Base-by-base conservation (phyloP, 371 early-diverging fungal genomes). In the Apophysomyces sp. region DNA sequence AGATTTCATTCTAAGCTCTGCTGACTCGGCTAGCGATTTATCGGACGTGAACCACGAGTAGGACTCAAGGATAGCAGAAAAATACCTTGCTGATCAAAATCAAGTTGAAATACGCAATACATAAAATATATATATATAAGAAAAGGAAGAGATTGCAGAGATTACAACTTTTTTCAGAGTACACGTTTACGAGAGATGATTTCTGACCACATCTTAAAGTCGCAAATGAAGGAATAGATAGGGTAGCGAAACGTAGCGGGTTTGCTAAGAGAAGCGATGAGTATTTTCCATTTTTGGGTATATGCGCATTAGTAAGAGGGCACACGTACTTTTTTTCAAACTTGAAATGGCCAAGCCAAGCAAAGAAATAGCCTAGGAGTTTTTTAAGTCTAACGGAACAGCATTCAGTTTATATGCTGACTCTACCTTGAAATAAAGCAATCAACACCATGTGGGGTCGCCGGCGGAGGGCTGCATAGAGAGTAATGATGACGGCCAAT, bases 221-320 rank as follows among this genome's bases (percentile, higher is more conserved):
- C 90, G n/a, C 85, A 80, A 54, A 77, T 67, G 12, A 89, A 62
- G n/a, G 81, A 81, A 68, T 74, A 87, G 26, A 88, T 55, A 2
- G 90, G 90, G 56, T 86, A 87, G 58, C 77, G 80, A 68, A 90
- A 90, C 0, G 90, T 90, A 9, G 90, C 90, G 21, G 90, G 90
- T 59, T 80, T 82, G 73, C 80, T 79, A 49, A 26, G 21, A 16
- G 6, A 27, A 15, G 57, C 16, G n/a, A 28, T 18, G 54, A 34
- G n/a, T 44, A 30, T 32, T 1, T 26, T 32, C 3, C 31, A 18
- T 31, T 16, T 13, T 49, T 37, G 26, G 52, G 13, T n/a, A n/a
- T n/a, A 32, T 13, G 29, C 24, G 12, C 15, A 52, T 37, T 8
- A 2, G 12, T 27, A 15, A 32, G 34, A 28, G 32, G 24, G 31